Conservation (phyloP, 805 yeast genomes). For the Kregervanrija pseudodelftensis region DNA sequence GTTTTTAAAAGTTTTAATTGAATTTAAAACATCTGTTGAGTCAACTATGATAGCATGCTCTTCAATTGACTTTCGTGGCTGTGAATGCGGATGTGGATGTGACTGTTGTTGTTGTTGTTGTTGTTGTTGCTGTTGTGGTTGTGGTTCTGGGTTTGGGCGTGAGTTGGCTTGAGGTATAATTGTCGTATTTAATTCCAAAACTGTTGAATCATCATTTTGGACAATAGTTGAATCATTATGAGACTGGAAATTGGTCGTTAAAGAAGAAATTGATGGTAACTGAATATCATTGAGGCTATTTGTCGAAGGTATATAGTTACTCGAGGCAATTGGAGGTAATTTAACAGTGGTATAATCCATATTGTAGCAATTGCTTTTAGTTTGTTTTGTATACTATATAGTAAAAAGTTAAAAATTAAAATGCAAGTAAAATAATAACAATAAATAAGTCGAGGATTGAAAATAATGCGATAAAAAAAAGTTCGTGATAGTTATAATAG, state of each 20-base stretch:
- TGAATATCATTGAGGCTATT: conserved; percentile 17
- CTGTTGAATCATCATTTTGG: conserved; percentile 2
- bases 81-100: background rate
- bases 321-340: background rate
- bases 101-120: background rate
- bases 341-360: background rate
- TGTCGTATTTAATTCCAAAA: conserved; percentile 1
- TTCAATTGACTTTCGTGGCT: no score
- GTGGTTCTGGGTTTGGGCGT: background rate
- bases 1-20: no score
- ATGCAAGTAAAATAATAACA: no score
- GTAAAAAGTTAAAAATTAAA: no score
- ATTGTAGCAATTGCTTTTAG: no score
- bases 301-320: conserved; percentile 3
- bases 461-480: no score
- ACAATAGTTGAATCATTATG: conserved; percentile 1
- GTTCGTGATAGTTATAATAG: no score
- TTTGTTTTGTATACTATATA: no score
- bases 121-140: conserved; percentile 1
- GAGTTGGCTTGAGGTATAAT: background rate
- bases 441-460: no score
- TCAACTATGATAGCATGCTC: no score
- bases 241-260: conserved; percentile 6
- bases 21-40: background rate
- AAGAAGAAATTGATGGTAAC: conserved; percentile 35